Evolutionary conservation across 164 flowering plant genomes (phyloP), one percentile per base, ranked within the genome.

Genomic region (Vitis labrusca): DNA sequence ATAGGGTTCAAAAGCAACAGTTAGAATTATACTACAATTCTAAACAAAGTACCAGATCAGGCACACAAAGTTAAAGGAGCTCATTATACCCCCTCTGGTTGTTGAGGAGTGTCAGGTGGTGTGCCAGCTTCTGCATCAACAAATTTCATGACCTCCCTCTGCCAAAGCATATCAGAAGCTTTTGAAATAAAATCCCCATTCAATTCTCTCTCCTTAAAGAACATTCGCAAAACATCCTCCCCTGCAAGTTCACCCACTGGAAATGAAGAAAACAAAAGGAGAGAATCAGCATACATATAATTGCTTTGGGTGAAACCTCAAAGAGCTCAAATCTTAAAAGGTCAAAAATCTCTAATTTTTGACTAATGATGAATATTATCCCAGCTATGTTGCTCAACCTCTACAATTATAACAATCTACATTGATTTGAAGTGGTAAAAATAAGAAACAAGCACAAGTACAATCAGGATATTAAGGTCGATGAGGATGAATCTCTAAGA

Each of bases 121-220:
- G 53, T 2, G 8, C 19, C 69, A 58, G 66, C 70, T 59, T 78
- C 85, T 16, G 52, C 53, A 54, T 77, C 82, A 68, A 75, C 63
- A 67, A 56, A 67, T 27, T 71, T 71, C 55, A 68, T 14, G 3
- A 66, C 69, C 32, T 74, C 80, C 72, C 77, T 80, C 57, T 65
- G 76, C 94, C 90, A 91, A 47, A 94, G 52, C 64, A 72, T 63
- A 81, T 94, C 98, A 70, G 86, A 82, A 78, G 75, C 80, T 77
- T 73, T 89, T 15, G 97, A 82, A 64, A 94, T 76, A 70, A 92
- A 78, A 82, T 92, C 98, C 50, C 95, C 97, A 77, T 78, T 83
- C 64, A 83, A 58, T 55, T 83, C 78, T 75, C 98, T 87, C 47
- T 92, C 97, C 71, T 76, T 81, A 2, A 92, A 69, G 77, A 92